phyloP scores from a whole-genome alignment of 805 yeast genomes.

The Saccharomyces eubayanus region DNA sequence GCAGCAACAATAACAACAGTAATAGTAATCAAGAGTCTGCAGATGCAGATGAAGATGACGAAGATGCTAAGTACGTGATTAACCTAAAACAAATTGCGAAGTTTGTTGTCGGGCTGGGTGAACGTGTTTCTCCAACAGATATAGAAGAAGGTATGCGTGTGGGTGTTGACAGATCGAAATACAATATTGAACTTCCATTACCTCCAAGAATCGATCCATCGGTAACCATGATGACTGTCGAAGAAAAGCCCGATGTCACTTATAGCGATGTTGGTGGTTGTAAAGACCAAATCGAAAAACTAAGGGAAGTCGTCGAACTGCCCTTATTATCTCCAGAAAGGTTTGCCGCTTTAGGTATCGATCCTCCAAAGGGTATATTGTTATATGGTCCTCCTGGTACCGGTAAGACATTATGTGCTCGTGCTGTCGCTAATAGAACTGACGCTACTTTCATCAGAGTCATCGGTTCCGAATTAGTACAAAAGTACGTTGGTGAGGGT shows the following conservation, averaged over 20 bases:
- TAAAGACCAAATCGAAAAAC: slow-evolving; percentile 94
- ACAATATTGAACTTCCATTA: slow-evolving; percentile 91
- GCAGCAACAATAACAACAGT: slow-evolving; percentile 12
- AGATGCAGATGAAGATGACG: slow-evolving; percentile 52
- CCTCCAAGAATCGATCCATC: slow-evolving; percentile 98
- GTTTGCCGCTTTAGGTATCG: slow-evolving; percentile 93
- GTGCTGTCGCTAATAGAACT: slow-evolving; percentile 98
- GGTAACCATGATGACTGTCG: slow-evolving; percentile 99
- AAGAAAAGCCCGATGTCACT: slow-evolving; percentile 98
- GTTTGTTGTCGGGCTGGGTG: slow-evolving; percentile 93
- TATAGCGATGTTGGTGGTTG: slow-evolving; percentile 98
- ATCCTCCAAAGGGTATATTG: slow-evolving; percentile 96
- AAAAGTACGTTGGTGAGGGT: slow-evolving; percentile 98
- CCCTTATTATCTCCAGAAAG: slow-evolving; percentile 93
- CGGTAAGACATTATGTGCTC: slow-evolving; percentile 95
- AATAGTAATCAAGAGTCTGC: neutral
- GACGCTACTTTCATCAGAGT: slow-evolving; percentile 98
- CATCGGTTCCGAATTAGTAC: slow-evolving; percentile 96
- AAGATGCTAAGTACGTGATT: slow-evolving; percentile 85
- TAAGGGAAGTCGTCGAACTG: slow-evolving; percentile 91
- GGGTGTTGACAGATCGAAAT: slow-evolving; percentile 95
- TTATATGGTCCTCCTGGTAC: slow-evolving; percentile 98
- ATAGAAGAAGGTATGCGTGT: slow-evolving; percentile 99
- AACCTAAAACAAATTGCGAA: slow-evolving; percentile 97
- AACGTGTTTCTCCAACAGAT: slow-evolving; percentile 95